phyloP scores from a whole-genome alignment of 2,329 filamentous ascomycete species.

The Aureobasidium sp. region DNA sequence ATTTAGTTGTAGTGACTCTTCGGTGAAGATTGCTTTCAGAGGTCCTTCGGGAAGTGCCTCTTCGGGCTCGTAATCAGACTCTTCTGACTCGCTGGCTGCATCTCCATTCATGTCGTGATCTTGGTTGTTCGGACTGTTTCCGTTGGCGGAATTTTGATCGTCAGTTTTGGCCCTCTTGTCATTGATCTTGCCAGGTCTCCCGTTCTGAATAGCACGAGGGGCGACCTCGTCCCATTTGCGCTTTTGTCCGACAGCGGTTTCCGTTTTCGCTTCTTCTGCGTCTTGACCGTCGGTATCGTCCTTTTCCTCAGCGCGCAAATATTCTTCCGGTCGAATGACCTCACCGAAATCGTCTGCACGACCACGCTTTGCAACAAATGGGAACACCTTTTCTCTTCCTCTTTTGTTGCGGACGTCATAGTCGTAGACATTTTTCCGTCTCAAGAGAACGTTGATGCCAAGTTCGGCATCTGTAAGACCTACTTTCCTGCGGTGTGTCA shows the following conservation, averaged over 20 bases:
- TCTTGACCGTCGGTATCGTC: slow-evolving; percentile 66
- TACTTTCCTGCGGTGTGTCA: slow-evolving; percentile 82
- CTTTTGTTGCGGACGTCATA: slow-evolving; percentile 88
- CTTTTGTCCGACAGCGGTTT: slow-evolving; percentile 69
- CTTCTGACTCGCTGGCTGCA: slow-evolving; percentile 42
- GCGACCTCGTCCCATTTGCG: slow-evolving; percentile 80
- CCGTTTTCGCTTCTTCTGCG: slow-evolving; percentile 44
- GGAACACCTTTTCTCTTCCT: slow-evolving; percentile 87
- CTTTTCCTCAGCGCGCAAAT: slow-evolving; percentile 83
- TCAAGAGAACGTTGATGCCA: slow-evolving; percentile 82
- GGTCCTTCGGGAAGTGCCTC: slow-evolving; percentile 54
- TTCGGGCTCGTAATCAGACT: slow-evolving; percentile 46
- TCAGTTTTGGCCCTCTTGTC: slow-evolving; percentile 36
- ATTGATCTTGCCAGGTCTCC: slow-evolving; percentile 20
- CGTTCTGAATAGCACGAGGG: slow-evolving; percentile 21
- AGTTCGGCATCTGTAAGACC: slow-evolving; percentile 83
- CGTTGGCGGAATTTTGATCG: slow-evolving; percentile 25
- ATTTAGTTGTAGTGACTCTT: slow-evolving; percentile 59
- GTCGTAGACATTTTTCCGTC: slow-evolving; percentile 85
- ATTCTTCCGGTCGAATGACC: slow-evolving; percentile 87
- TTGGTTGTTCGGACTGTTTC: slow-evolving; percentile 18
- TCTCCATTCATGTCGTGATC: slow-evolving; percentile 23
- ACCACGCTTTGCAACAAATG: slow-evolving; percentile 70
- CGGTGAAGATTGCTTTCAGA: slow-evolving; percentile 63
- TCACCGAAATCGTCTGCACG: slow-evolving; percentile 90